These are phyloP conservation scores for Arthroderma sp. DNA, from an alignment of 2,329 filamentous ascomycete genomes.

Conservation along the genomic window DNA sequence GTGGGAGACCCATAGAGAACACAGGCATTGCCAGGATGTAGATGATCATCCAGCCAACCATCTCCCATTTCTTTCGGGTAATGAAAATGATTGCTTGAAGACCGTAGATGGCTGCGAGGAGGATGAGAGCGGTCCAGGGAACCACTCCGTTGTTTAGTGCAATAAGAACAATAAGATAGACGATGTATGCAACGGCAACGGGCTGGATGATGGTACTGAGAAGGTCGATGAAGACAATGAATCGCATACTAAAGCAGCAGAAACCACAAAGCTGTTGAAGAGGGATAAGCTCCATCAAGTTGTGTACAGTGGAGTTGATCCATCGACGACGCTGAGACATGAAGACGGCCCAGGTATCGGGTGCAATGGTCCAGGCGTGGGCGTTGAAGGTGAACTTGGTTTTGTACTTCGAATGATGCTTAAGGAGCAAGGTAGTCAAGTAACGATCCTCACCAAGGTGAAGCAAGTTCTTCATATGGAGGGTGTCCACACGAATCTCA, in stretches of 20 bases:
- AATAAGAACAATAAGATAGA: slow-evolving; percentile 73
- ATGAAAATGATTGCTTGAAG: slow-evolving; percentile 96
- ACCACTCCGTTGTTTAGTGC: slow-evolving; percentile 50
- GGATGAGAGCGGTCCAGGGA: slow-evolving; percentile 74
- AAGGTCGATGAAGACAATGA: slow-evolving; percentile 89
- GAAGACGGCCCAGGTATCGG: slow-evolving; percentile 88
- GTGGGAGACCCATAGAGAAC: slow-evolving; percentile 76
- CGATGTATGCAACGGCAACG: slow-evolving; percentile 78
- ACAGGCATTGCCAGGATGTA: slow-evolving; percentile 85
- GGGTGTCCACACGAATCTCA: slow-evolving; percentile 88
- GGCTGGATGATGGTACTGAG: slow-evolving; percentile 86
- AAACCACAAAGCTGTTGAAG: slow-evolving; percentile 93
- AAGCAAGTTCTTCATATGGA: slow-evolving; percentile 97
- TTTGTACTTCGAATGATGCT: slow-evolving; percentile 88
- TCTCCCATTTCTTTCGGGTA: slow-evolving; percentile 92
- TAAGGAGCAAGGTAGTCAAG: slow-evolving; percentile 84
- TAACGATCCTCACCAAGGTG: slow-evolving; percentile 97
- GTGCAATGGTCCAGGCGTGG: slow-evolving; percentile 93
- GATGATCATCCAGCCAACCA: slow-evolving; percentile 98
- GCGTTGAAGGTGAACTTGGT: slow-evolving; percentile 92
- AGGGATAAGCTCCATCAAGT: slow-evolving; percentile 88
- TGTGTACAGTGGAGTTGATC: slow-evolving; percentile 99
- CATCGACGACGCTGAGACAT: slow-evolving; percentile 95
- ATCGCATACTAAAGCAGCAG: slow-evolving; percentile 99
- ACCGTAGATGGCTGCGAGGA: slow-evolving; percentile 93